These are phyloP conservation scores for Jacaranda copaia DNA, from an alignment of 257 asterid species.

Conservation along the genomic window DNA sequence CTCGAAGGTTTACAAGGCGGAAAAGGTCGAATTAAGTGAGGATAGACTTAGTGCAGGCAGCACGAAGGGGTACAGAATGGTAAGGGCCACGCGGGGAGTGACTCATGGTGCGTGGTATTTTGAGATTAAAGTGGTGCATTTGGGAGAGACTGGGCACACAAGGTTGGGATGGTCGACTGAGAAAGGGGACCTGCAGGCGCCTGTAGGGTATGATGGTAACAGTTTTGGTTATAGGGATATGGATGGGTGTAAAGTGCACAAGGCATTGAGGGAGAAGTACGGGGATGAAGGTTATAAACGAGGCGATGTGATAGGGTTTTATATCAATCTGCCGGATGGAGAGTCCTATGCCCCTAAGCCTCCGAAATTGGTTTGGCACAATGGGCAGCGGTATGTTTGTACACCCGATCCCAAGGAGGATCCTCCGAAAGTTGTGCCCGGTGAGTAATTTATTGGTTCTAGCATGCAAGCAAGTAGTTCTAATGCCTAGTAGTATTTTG, in stretches of 20 bases:
- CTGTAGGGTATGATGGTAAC: slow-evolving; percentile 91
- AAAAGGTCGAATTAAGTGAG: slow-evolving; percentile 88
- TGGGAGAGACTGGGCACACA: slow-evolving; percentile 94
- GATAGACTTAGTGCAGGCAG: slow-evolving; percentile 91
- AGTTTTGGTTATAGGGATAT: slow-evolving; percentile 91
- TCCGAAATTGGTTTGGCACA: slow-evolving; percentile 79
- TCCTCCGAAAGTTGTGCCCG: slow-evolving; percentile 82
- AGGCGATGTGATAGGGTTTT: slow-evolving; percentile 94
- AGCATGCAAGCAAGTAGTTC: slow-evolving; percentile 1
- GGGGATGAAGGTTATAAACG: slow-evolving; percentile 86
- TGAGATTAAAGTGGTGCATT: slow-evolving; percentile 78
- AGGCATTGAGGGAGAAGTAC: slow-evolving; percentile 85
- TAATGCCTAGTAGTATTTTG: background rate
- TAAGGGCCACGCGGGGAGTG: slow-evolving; percentile 93
- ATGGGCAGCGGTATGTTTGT: slow-evolving; percentile 84
- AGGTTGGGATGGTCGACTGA: slow-evolving; percentile 96
- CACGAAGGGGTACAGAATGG: slow-evolving; percentile 97
- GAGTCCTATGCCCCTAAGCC: slow-evolving; percentile 66
- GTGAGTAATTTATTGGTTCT: slow-evolving; percentile 48
- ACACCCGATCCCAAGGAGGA: slow-evolving; percentile 76
- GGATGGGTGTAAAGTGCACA: slow-evolving; percentile 90
- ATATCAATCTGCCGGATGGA: slow-evolving; percentile 87
- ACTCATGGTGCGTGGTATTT: slow-evolving; percentile 89
- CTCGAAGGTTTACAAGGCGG: slow-evolving; percentile 91
- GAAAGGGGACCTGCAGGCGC: slow-evolving; percentile 97